A percentile compares a stretch with the other conserved stretches of the same genome.
Evolutionary conservation across 441 rosid genomes (phyloP).

Genomic region (Pelargonium cotyledonis): DNA sequence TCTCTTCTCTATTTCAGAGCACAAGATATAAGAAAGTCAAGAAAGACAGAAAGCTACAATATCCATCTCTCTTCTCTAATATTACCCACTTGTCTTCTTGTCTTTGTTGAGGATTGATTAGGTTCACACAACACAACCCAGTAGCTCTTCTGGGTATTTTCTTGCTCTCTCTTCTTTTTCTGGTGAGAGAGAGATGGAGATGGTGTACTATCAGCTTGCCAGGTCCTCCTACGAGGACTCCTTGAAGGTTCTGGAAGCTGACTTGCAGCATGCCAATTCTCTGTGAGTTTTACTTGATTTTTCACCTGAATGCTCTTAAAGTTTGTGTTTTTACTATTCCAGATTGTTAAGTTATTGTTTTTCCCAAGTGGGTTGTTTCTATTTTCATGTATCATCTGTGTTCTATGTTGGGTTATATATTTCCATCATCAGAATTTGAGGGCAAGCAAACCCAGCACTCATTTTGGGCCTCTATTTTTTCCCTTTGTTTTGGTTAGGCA

Average conservation of each 20-base stretch:
- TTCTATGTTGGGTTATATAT: neutral
- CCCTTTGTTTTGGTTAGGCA: neutral
- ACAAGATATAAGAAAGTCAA: neutral
- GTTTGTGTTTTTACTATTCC: conserved; percentile 3
- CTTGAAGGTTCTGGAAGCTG: conserved; percentile 72
- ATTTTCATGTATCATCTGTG: conserved; percentile 3
- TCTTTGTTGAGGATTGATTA: neutral
- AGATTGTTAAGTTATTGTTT: neutral
- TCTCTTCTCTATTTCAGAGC: no score
- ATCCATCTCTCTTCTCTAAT: neutral
- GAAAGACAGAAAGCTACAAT: neutral
- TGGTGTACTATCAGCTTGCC: conserved; percentile 63
- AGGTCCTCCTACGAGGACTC: conserved; percentile 76
- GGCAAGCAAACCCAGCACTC: neutral
- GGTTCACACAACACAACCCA: conserved; percentile 10
- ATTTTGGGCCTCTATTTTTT: neutral
- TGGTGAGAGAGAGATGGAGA: conserved; percentile 35
- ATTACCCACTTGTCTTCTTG: neutral
- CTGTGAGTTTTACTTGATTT: conserved; percentile 50
- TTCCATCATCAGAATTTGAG: no score
- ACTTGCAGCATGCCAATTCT: conserved; percentile 81
- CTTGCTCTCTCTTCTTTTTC: conserved; percentile 10
- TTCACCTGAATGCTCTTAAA: neutral
- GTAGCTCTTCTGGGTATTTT: conserved; percentile 9
- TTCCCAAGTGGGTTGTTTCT: conserved; percentile 20